These are phyloP conservation scores for Rhizopogon vesiculosus DNA, from an alignment of 768 basidiomycete species.

Conservation along the genomic window DNA sequence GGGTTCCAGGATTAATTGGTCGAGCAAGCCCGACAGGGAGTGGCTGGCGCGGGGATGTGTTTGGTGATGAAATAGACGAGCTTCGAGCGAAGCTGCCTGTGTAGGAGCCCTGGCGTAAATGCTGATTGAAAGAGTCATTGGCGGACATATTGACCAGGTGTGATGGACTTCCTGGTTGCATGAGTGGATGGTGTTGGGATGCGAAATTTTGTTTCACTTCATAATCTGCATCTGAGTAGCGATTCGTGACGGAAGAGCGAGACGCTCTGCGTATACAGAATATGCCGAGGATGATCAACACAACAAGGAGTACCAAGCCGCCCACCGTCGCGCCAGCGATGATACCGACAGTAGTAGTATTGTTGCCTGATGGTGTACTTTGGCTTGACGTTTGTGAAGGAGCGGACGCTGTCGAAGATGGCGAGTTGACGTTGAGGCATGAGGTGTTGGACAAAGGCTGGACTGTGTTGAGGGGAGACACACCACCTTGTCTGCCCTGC, in stretches of 20 bases:
- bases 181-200: slow-evolving; percentile 2
- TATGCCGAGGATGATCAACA: slow-evolving; percentile 43
- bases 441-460: slow-evolving; percentile 36
- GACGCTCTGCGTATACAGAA: slow-evolving; percentile 32
- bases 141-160: not conserved
- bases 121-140: slow-evolving; percentile 1
- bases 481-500: slow-evolving; percentile 50
- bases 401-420: slow-evolving; percentile 37
- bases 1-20: slow-evolving; percentile 2
- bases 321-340: slow-evolving; percentile 49
- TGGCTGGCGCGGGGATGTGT: slow-evolving; percentile 26
- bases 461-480: slow-evolving; percentile 46
- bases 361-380: slow-evolving; percentile 15
- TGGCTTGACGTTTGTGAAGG: slow-evolving; percentile 20
- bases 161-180: not conserved
- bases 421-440: slow-evolving; percentile 45
- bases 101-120: slow-evolving; percentile 15
- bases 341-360: slow-evolving; percentile 39
- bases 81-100: slow-evolving; percentile 12
- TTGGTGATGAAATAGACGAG: slow-evolving; percentile 25
- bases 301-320: slow-evolving; percentile 47
- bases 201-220: slow-evolving; percentile 3
- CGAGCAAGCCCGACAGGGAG: slow-evolving; percentile 12
- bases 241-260: slow-evolving; percentile 18
- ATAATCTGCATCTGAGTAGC: slow-evolving; percentile 32